Evolutionary conservation across 2,329 filamentous ascomycete species (phyloP), one percentile per base, ranked within the genome.

Genomic region (Scedosporium dehoogii): DNA sequence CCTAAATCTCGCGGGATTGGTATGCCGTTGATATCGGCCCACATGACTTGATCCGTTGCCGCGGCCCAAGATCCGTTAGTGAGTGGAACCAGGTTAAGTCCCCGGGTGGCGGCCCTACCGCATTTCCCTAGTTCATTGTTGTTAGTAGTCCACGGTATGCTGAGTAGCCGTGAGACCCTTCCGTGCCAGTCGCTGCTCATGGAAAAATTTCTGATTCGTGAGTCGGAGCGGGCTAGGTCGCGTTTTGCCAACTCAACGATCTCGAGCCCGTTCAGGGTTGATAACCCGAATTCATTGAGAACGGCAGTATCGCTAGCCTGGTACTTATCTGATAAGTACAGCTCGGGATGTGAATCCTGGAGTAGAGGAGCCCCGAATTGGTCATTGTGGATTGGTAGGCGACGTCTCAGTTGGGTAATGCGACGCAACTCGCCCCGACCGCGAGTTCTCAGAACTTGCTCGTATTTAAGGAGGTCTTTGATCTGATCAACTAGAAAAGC

Each of bases 401-500:
- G 59, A 6, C 10, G 18, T 4, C 25, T 51, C 10, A 60, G 23
- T 6, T 60, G 27, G 7, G 6, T 1, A 27, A 60, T 60, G 1
- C 23, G 59, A 21, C 44, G 23, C 5, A 60, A 14, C 3, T 25
- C 25, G 0, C 23, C 25, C 14, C 41, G 48, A 25, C 1, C 10
- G 21, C 44, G 59, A 4, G 59, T 29, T 12, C 59, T 63, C 14
- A 70, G 14, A 4, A 69, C 59, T 2, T 60, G 38, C 3, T 60
- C 62, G 6, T 18, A 9, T 7, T 18, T 51, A 6, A 74, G 48
- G 2, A 56, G 29, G 1, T 61, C 7, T 16, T 64, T 60, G 14
- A 76, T 71, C 3, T 63, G 64, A 4, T 69, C 33, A 6, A 69
- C 63, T 2, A 76, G 42, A 0, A 9, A 44, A 0, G 1, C 57